phyloP scores from a whole-genome alignment of 208 protist genomes.

The Crithidia bombi region DNA sequence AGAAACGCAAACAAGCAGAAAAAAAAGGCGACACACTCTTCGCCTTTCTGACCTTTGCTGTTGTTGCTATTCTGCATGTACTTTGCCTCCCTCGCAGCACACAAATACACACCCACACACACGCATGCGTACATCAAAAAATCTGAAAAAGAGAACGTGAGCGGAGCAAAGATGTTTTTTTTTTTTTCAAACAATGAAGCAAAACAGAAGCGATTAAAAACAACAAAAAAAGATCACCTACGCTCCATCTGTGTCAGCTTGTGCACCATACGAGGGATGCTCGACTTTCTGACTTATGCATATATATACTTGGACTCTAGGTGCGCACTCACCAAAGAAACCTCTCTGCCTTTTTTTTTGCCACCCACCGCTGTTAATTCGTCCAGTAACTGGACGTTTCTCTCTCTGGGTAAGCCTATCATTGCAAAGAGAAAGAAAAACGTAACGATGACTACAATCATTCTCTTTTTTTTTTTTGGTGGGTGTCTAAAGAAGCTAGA shows the following conservation, averaged over 20 bases:
- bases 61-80: too few species aligned
- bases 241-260: constrained; percentile 4
- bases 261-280: constrained; percentile 13
- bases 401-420: too few species aligned
- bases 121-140: not conserved
- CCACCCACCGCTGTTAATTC: not conserved
- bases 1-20: not conserved
- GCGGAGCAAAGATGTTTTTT: not conserved
- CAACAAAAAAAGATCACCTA: constrained; percentile 18
- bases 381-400: too few species aligned
- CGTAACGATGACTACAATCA: too few species aligned
- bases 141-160: constrained; percentile 12
- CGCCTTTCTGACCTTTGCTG: constrained; percentile 17
- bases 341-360: not conserved
- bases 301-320: not conserved
- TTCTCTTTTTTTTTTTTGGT: too few species aligned
- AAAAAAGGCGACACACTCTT: constrained; percentile 24
- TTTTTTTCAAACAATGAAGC: constrained; percentile 9
- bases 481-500: too few species aligned
- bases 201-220: constrained; percentile 12
- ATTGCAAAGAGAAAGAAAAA: too few species aligned
- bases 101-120: not conserved
- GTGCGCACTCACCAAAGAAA: not conserved
- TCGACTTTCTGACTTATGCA: not conserved
- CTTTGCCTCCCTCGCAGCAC: too few species aligned